Evolutionary conservation across 805 yeast genomes (phyloP).

Genomic region (Spathaspora boniae): DNA sequence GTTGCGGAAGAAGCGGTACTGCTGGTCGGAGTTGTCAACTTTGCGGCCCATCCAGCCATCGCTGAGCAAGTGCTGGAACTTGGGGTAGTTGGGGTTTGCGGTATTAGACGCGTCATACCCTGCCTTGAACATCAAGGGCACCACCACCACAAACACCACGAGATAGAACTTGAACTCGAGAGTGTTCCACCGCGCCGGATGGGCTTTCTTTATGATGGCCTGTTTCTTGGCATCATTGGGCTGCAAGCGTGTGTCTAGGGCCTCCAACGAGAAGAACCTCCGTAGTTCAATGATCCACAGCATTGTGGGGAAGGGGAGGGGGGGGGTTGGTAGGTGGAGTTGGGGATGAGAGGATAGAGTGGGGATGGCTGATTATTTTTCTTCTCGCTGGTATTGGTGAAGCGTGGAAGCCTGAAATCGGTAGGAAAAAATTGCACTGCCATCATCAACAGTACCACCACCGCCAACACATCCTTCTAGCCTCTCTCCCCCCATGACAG

Average conservation of each 20-base stretch:
- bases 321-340: background rate
- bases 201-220: constrained; percentile 27
- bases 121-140: constrained; percentile 79
- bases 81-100: constrained; percentile 67
- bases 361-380: too few relatives aligned
- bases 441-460: too few relatives aligned
- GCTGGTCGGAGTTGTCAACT: constrained; percentile 90
- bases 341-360: too few relatives aligned
- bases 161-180: constrained; percentile 71
- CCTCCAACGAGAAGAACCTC: constrained; percentile 46
- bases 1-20: constrained; percentile 83
- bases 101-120: constrained; percentile 80
- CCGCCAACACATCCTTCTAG: too few relatives aligned
- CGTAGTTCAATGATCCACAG: constrained; percentile 7
- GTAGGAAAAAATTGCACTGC: too few relatives aligned
- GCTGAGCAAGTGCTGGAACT: constrained; percentile 57
- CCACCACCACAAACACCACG: constrained; percentile 58
- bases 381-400: too few relatives aligned
- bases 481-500: too few relatives aligned
- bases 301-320: background rate
- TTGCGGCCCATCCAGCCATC: constrained; percentile 91
- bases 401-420: too few relatives aligned
- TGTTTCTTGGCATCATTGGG: constrained; percentile 34
- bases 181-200: constrained; percentile 66
- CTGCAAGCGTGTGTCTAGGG: constrained; percentile 49